Conservation (phyloP, 805 yeast species). For the Candida sakaeoensis region DNA sequence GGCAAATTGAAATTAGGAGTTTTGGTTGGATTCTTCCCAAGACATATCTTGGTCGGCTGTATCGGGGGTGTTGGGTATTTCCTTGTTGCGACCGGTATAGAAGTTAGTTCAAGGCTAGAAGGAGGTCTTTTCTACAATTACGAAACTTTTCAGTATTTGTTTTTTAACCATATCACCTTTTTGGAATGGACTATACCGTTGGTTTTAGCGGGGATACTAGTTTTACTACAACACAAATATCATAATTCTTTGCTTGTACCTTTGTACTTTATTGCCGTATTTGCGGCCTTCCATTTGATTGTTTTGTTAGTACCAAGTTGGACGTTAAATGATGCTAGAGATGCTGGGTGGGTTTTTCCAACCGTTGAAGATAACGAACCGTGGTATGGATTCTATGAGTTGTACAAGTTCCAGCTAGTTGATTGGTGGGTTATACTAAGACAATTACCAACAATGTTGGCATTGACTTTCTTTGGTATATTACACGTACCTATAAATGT, state of each 20-base stretch:
- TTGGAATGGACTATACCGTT: constrained; percentile 68
- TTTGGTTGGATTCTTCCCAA: constrained; percentile 90
- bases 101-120: constrained; percentile 80
- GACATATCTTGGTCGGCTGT: constrained; percentile 94
- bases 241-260: constrained; percentile 77
- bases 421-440: constrained; percentile 66
- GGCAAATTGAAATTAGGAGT: constrained; percentile 83
- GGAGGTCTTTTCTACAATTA: constrained; percentile 65
- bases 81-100: constrained; percentile 83
- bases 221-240: constrained; percentile 52
- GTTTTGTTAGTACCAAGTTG: constrained; percentile 65
- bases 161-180: constrained; percentile 35
- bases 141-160: constrained; percentile 49
- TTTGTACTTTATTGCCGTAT: constrained; percentile 68
- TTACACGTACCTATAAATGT: constrained; percentile 96
- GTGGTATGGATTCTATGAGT: constrained; percentile 84
- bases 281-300: constrained; percentile 63
- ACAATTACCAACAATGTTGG: constrained; percentile 90
- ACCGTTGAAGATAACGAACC: constrained; percentile 63
- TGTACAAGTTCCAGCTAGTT: constrained; percentile 68
- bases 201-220: constrained; percentile 53
- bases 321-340: constrained; percentile 58
- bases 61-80: constrained; percentile 98
- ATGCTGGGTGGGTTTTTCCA: constrained; percentile 80
- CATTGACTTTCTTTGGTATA: constrained; percentile 92